Evolutionary conservation across 169 alveolate genomes (phyloP).

Genomic region (Toxoplasma gondii): DNA sequence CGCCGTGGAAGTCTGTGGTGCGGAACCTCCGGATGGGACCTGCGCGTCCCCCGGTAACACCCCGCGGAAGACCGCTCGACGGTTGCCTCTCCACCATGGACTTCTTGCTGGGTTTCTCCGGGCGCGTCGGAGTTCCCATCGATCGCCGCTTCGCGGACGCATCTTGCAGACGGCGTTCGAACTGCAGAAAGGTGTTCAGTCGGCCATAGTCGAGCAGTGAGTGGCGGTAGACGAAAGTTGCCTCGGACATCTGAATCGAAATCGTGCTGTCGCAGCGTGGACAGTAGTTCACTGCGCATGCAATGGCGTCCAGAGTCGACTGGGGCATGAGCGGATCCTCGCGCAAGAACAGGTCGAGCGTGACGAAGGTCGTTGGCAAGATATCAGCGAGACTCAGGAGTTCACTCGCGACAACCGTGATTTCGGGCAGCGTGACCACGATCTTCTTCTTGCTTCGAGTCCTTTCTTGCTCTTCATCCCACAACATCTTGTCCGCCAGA

Average conservation of each 20-base stretch:
- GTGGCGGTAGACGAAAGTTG: not conserved
- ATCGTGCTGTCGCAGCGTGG: conserved; percentile 35
- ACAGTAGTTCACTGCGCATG: conserved; percentile 62
- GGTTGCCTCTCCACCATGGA: not conserved
- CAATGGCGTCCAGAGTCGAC: conserved; percentile 65
- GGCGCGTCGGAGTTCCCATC: not conserved
- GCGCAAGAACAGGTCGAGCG: conserved; percentile 50
- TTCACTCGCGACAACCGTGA: conserved; percentile 53
- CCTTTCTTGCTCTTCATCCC: conserved; percentile 57
- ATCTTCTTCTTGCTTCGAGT: conserved; percentile 50
- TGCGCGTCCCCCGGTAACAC: not conserved
- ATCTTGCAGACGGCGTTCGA: not conserved
- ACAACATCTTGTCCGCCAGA: conserved; percentile 47
- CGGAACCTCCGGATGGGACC: not conserved
- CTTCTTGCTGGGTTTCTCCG: not conserved
- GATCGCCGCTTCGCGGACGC: not conserved
- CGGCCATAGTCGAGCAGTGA: conserved; percentile 29
- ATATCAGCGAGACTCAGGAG: conserved; percentile 59
- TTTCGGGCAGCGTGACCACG: conserved; percentile 51
- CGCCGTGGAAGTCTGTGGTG: not conserved
- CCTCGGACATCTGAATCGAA: not conserved
- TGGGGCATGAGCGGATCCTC: conserved; percentile 59
- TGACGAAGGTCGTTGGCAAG: conserved; percentile 60
- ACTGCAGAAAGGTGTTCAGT: conserved; percentile 9
- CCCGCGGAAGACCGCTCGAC: not conserved